These are phyloP conservation scores for Chlorella sorokiniana DNA, from an alignment of 139 green algal species.

Conservation along the genomic window DNA sequence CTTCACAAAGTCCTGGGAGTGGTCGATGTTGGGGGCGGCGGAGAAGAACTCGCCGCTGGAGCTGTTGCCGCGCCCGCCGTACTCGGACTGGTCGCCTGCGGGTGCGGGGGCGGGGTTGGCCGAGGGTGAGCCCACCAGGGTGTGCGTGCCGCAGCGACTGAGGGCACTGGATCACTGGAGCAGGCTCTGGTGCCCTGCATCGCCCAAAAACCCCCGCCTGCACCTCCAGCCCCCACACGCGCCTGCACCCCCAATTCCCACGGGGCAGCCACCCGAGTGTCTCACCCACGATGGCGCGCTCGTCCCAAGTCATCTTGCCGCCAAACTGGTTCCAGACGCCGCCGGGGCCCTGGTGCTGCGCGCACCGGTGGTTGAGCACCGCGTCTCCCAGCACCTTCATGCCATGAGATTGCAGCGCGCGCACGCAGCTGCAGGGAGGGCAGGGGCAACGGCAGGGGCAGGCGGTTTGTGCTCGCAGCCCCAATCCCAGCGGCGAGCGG, in stretches of 20 bases:
- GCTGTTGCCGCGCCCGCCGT: constrained; percentile 74
- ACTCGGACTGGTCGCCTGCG: constrained; percentile 75
- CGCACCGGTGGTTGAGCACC: constrained; percentile 94
- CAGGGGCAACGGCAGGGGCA: neutral
- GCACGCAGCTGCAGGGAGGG: constrained; percentile 41
- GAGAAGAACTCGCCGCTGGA: constrained; percentile 87
- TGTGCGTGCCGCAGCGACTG: too few relatives aligned
- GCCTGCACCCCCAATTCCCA: too few relatives aligned
- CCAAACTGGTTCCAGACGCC: constrained; percentile 86
- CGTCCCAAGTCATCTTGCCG: constrained; percentile 88
- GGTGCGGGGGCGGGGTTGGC: too few relatives aligned
- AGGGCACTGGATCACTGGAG: too few relatives aligned
- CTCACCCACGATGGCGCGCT: constrained; percentile 66
- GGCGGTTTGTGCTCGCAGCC: too few relatives aligned
- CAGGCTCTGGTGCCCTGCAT: too few relatives aligned
- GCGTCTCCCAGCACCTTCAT: constrained; percentile 92
- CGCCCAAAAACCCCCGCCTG: too few relatives aligned
- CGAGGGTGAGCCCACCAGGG: too few relatives aligned
- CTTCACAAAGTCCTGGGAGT: constrained; percentile 76
- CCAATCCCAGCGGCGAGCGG: too few relatives aligned
- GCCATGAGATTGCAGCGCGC: constrained; percentile 54
- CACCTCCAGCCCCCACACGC: too few relatives aligned
- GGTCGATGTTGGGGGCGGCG: constrained; percentile 95
- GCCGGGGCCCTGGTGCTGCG: constrained; percentile 59
- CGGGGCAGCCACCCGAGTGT: neutral